These are phyloP conservation scores for Mariannaea sp. DNA, from an alignment of 2,329 filamentous ascomycete species.

Conservation along the genomic window DNA sequence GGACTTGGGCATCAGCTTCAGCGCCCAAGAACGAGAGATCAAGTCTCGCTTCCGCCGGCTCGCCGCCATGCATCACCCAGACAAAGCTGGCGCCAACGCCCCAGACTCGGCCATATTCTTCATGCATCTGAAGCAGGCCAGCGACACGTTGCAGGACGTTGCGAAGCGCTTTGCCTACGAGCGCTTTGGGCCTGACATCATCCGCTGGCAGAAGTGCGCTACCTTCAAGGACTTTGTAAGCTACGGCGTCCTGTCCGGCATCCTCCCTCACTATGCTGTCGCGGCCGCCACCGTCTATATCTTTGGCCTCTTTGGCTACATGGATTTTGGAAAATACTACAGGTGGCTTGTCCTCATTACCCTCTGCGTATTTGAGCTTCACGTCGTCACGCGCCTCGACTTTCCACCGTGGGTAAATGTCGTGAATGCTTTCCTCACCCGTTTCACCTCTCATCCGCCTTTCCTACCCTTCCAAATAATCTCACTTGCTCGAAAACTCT, in stretches of 20 bases:
- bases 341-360: slow-evolving; percentile 62
- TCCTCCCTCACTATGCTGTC: slow-evolving; percentile 65
- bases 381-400: slow-evolving; percentile 58
- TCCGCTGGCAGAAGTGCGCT: slow-evolving; percentile 67
- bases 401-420: slow-evolving; percentile 53
- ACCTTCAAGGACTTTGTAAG: slow-evolving; percentile 76
- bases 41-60: slow-evolving; percentile 85
- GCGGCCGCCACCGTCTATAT: slow-evolving; percentile 64
- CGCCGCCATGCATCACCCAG: slow-evolving; percentile 75
- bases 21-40: slow-evolving; percentile 74
- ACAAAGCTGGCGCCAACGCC: slow-evolving; percentile 65
- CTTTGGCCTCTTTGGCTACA: slow-evolving; percentile 67
- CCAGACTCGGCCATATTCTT: slow-evolving; percentile 59
- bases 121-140: slow-evolving; percentile 79
- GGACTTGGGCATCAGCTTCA: slow-evolving; percentile 70
- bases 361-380: slow-evolving; percentile 62
- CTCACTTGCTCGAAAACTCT: slow-evolving; percentile 72
- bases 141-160: slow-evolving; percentile 80
- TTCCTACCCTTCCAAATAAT: slow-evolving; percentile 88
- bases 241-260: slow-evolving; percentile 62
- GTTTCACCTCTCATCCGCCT: slow-evolving; percentile 55
- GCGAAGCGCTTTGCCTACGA: slow-evolving; percentile 86
- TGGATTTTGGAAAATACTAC: slow-evolving; percentile 70
- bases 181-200: slow-evolving; percentile 76
- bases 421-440: slow-evolving; percentile 52